phyloP scores from a whole-genome alignment of 352 stramenopile genomes.

The Aphanomyces euteiches region DNA sequence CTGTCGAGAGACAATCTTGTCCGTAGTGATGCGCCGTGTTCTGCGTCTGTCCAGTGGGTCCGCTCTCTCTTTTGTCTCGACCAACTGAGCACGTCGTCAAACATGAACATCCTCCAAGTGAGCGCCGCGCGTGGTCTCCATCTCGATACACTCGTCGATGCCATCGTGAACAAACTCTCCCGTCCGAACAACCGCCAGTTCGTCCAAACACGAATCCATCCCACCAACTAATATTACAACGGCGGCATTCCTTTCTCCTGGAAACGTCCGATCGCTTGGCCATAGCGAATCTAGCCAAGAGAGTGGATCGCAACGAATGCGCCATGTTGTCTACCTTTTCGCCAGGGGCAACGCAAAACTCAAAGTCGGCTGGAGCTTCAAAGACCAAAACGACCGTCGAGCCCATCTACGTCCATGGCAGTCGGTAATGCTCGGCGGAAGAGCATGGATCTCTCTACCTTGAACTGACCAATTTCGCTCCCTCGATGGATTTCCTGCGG shows the following conservation, averaged over 20 bases:
- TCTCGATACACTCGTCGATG: conserved; percentile 46
- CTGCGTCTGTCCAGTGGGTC: conserved; percentile 48
- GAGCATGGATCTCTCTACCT: conserved; percentile 36
- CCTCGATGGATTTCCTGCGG: conserved; percentile 43
- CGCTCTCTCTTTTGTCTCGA: conserved; percentile 55
- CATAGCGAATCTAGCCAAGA: conserved; percentile 14
- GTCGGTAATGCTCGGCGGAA: not conserved
- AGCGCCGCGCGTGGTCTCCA: conserved; percentile 62
- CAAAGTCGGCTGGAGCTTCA: conserved; percentile 67
- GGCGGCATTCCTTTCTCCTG: not conserved
- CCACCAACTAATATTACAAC: not conserved
- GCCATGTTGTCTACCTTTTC: conserved; percentile 53
- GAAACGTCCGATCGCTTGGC: conserved; percentile 19
- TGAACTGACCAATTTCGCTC: conserved; percentile 77
- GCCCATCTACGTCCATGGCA: conserved; percentile 42
- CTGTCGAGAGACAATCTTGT: not conserved
- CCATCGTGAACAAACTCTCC: not conserved
- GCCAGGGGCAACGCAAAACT: conserved; percentile 66
- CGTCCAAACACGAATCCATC: not conserved
- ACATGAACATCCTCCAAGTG: conserved; percentile 51
- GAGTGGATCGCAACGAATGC: too few species aligned
- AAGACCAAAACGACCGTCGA: conserved; percentile 86
- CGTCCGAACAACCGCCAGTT: not conserved
- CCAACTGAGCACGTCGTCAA: conserved; percentile 38
- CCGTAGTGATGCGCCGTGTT: conserved; percentile 40